Base-by-base conservation (phyloP, 106 monocot genomes). In the Allium sativum region DNA sequence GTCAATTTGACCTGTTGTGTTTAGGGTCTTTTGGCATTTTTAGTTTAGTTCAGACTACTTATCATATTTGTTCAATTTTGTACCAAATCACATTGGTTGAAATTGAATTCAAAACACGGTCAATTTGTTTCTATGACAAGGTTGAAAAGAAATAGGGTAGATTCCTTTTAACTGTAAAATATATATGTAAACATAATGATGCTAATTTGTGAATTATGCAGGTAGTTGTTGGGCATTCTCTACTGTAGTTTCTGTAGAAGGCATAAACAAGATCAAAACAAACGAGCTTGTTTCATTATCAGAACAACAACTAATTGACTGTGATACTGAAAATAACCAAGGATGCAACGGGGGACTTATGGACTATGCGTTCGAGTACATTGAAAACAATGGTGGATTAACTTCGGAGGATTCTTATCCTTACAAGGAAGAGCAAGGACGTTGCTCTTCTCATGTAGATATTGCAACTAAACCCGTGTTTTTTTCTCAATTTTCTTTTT, bases 201-300 rank as follows among this genome's bases (percentile, higher is more conserved):
- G n/a, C n/a, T n/a, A n/a, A n/a, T 47, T 47, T 54, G 12, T 47
- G 12, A 8, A 47, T 47, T 8, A 11, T 74, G 19, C 21, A 86
- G 78, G 86, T 18, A 75, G 81, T 44, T 86, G 86, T 18, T 86
- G 81, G 85, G 78, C 81, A 9, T 81, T 86, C 54, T 79, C 81
- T 0, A 71, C 81, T 10, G 73, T 78, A 0, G 81, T 40, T 9
- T 53, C 74, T 2, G 73, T 82, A 45, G 76, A 84, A 44, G 71
- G 78, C 12, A 76, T 84, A 42, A 70, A 69, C 42, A 12, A 79
- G 45, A 73, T 84, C 69, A 76, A 48, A 17, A 80, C 80, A 2
- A 43, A 64, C 16, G 15, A 68, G 19, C 69, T 79, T 0, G 41
- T 84, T 15, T 70, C 79, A 12, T 54, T 84, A 17, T 84, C 79